These are phyloP conservation scores for Comarum palustre DNA, from an alignment of 306 rosid genomes.

Conservation along the genomic window DNA sequence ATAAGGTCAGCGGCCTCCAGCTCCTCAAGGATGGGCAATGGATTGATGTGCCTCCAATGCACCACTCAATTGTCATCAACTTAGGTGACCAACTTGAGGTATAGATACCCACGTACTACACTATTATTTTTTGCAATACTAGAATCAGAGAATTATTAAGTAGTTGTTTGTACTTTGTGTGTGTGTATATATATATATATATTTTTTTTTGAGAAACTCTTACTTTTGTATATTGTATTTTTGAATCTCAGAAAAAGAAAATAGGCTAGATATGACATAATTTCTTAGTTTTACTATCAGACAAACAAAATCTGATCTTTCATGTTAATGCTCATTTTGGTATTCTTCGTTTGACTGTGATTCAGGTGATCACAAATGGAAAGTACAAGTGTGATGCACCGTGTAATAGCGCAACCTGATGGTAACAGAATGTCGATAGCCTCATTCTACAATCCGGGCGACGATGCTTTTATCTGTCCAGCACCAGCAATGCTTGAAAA, in stretches of 20 bases:
- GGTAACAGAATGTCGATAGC: constrained; percentile 91
- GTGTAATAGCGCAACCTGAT: constrained; percentile 68
- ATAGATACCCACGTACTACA: constrained; percentile 1
- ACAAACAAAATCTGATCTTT: not conserved
- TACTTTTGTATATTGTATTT: not conserved
- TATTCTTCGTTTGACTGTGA: not conserved
- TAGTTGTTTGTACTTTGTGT: not conserved
- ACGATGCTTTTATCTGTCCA: constrained; percentile 79
- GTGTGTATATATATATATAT: too few species aligned
- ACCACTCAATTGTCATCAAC: constrained; percentile 92
- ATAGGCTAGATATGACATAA: not conserved
- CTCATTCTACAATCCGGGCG: constrained; percentile 88
- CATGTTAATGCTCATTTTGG: too few species aligned
- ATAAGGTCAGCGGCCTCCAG: constrained; percentile 92
- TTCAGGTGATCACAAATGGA: constrained; percentile 81
- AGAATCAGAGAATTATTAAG: not conserved
- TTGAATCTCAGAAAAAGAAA: not conserved
- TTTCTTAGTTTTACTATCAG: not conserved
- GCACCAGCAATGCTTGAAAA: constrained; percentile 66
- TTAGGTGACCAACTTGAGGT: constrained; percentile 99
- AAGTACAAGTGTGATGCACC: constrained; percentile 85
- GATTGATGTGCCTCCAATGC: constrained; percentile 94
- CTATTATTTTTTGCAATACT: not conserved
- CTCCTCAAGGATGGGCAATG: constrained; percentile 85
- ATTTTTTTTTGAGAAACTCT: too few species aligned